These are phyloP conservation scores for Begonia peltatifolia DNA, from an alignment of 306 rosid species.

Conservation along the genomic window DNA sequence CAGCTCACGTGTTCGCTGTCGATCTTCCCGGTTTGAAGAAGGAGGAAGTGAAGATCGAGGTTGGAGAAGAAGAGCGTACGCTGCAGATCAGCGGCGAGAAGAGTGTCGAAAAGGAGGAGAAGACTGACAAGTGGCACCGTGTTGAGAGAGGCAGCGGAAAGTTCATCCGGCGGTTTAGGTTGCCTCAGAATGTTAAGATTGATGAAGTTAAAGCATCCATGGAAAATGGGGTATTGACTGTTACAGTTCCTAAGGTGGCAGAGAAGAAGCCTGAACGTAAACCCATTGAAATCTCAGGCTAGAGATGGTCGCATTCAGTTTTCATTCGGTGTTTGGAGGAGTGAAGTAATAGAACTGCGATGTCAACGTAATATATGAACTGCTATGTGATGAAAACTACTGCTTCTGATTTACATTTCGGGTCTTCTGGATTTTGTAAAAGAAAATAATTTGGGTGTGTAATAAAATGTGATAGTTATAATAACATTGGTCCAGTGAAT, in stretches of 20 bases:
- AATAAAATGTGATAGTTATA: no score
- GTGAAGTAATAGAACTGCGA: no score
- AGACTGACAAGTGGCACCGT: constrained; percentile 15
- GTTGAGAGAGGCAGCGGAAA: constrained; percentile 20
- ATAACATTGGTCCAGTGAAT: no score
- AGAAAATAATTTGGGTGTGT: no score
- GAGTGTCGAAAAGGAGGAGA: constrained; percentile 22
- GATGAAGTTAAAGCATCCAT: constrained; percentile 22
- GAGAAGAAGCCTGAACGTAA: constrained; percentile 7
- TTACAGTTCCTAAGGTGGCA: constrained; percentile 31
- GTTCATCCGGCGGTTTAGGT: constrained; percentile 21
- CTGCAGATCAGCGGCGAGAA: constrained; percentile 30
- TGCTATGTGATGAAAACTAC: no score
- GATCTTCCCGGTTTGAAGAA: constrained; percentile 27
- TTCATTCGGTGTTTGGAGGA: no score
- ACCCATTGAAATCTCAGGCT: constrained; percentile 13
- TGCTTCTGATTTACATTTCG: no score
- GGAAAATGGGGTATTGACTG: constrained; percentile 33
- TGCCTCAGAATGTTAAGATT: constrained; percentile 28
- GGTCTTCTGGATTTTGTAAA: no score
- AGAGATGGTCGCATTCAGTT: neutral
- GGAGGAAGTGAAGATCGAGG: constrained; percentile 34
- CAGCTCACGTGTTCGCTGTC: constrained; percentile 21
- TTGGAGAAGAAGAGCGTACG: constrained; percentile 23
- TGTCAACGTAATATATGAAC: no score